Base-by-base conservation (phyloP, 148 eudicot species). In the Silene latifolia region DNA sequence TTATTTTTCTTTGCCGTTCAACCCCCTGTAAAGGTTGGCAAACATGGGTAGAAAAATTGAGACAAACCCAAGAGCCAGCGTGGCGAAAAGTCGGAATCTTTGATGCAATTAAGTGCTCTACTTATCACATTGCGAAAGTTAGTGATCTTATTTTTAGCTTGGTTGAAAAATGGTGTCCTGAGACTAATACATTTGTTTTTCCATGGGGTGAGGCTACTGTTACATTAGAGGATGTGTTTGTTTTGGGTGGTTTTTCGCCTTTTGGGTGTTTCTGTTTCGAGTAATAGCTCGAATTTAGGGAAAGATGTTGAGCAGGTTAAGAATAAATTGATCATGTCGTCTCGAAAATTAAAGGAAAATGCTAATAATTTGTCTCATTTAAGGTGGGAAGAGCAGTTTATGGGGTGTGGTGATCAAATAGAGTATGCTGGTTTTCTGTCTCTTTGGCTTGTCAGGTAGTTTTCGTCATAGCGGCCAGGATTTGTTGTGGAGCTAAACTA, bases 201-300 rank as follows among this genome's bases (percentile, higher is more conserved):
- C 42, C 80, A 8, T 83, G 89, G 89, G 85, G 85, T 67, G 82
- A 83, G 47, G 80, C 35, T n/a, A n/a, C n/a, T n/a, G n/a, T n/a
- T n/a, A n/a, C n/a, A n/a, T n/a, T n/a, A n/a, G n/a, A n/a, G n/a
- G 89, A 86, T 80, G 47, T 86, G 20, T 76, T 74, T 72, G 32
- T 79, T 10, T 64, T 86, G 35, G 86, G 79, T 65, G 83, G 79
- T 1, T 80, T 56, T 71, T 72, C 83, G 8, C 63, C 73, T 56
- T n/a, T 44, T 76, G 66, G 83, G 79, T n/a, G 69, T 42, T 58
- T 47, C 62, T 27, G 63, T 71, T 20, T n/a, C 57, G 13, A 25
- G 19, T 24, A 13, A 9, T 44, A 18, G 44, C 29, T 46, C 51
- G 1, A 1, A 0, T 46, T 46, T 27, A 27, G 29, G 29, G 29